phyloP scores from a whole-genome alignment of 2,329 filamentous ascomycete species.

The Aquanectria penicillioides region DNA sequence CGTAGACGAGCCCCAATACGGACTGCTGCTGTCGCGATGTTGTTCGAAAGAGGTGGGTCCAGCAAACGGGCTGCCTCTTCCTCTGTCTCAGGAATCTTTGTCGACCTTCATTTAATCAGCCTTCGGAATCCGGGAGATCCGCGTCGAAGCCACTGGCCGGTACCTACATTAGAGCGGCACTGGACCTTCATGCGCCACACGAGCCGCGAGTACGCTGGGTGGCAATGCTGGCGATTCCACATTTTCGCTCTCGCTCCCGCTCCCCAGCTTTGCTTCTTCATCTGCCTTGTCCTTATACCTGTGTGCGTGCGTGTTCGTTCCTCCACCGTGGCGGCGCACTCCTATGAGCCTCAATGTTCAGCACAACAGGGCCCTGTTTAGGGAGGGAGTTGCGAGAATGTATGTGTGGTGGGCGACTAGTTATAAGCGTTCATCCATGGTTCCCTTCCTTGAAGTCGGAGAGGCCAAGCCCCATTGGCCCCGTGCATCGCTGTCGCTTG shows the following conservation, averaged over 20 bases:
- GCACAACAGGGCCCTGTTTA: neutral
- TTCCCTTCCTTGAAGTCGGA: neutral
- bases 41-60: neutral
- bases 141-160: neutral
- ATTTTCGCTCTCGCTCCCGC: too few species aligned
- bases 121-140: slow-evolving; percentile 14
- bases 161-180: too few species aligned
- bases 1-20: too few species aligned
- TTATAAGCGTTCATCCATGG: neutral
- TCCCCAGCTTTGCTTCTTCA: neutral
- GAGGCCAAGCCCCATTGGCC: neutral
- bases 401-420: neutral
- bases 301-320: too few species aligned
- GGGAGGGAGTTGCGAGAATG: neutral
- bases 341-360: slow-evolving; percentile 1
- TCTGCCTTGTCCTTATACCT: neutral
- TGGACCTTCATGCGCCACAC: slow-evolving; percentile 27
- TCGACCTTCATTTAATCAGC: neutral
- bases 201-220: slow-evolving; percentile 11
- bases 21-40: too few species aligned
- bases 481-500: slow-evolving; percentile 10
- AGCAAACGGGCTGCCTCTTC: slow-evolving; percentile 12
- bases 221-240: slow-evolving; percentile 6
- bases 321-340: slow-evolving; percentile 13
- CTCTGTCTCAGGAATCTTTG: slow-evolving; percentile 7